These are phyloP conservation scores for Boechera divaricarpa DNA, from an alignment of 345 rosid genomes.

Conservation along the genomic window DNA sequence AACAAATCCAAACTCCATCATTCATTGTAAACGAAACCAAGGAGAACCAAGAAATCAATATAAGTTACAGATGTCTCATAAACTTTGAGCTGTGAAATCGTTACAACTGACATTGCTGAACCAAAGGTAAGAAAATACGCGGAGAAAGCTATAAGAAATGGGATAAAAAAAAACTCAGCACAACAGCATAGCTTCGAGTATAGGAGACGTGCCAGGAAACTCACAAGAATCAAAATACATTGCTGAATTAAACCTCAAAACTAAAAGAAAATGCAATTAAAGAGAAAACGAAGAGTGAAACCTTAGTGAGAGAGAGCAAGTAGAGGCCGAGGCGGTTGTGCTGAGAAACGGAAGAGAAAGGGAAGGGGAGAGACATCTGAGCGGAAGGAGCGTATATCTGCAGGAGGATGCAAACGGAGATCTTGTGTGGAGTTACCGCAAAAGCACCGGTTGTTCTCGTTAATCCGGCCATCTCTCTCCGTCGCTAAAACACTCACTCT, in stretches of 20 bases:
- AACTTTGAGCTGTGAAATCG: not conserved
- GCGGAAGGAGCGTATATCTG: constrained; percentile 81
- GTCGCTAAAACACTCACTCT: not conserved
- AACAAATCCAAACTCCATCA: not conserved
- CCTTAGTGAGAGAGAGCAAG: constrained; percentile 87
- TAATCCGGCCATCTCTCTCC: constrained; percentile 55
- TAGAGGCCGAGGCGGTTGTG: constrained; percentile 89
- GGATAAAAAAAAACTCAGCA: not conserved
- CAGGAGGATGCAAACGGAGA: constrained; percentile 78
- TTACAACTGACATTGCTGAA: constrained; percentile 1
- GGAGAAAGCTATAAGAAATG: constrained; percentile 2
- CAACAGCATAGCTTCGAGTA: constrained; percentile 6
- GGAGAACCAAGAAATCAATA: not conserved
- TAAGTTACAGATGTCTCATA: not conserved
- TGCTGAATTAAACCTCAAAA: constrained; percentile 11
- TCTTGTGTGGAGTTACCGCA: constrained; percentile 83
- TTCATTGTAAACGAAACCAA: not conserved
- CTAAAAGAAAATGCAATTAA: not conserved
- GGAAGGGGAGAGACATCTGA: constrained; percentile 63
- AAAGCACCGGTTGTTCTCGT: constrained; percentile 56
- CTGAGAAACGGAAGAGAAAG: constrained; percentile 85
- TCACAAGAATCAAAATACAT: not conserved
- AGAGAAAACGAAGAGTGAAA: constrained; percentile 17
- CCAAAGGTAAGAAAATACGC: not conserved
- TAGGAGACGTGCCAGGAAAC: not conserved